Conservation (phyloP, 305 asterid species). For the Plantago lanceolata region DNA sequence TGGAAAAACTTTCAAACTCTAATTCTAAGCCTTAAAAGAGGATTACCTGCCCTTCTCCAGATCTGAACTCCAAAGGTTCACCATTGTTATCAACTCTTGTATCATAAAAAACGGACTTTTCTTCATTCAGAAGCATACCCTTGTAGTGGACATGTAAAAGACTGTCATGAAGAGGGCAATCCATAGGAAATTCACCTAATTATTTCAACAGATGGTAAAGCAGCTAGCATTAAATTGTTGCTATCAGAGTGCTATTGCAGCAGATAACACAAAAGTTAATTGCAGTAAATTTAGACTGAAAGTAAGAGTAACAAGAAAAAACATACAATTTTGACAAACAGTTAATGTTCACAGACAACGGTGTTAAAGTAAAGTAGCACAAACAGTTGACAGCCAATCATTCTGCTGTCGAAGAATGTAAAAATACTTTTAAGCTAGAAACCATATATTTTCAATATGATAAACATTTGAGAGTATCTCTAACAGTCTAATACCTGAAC, state of each 20-base stretch:
- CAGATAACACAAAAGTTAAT: neutral
- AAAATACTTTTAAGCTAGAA: too few relatives aligned
- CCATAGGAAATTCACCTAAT: slow-evolving; percentile 98
- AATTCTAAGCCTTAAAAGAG: slow-evolving; percentile 25
- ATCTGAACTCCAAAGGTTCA: slow-evolving; percentile 88
- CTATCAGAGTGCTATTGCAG: slow-evolving; percentile 15
- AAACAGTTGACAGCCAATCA: too few relatives aligned
- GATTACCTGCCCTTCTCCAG: slow-evolving; percentile 98
- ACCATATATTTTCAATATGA: too few relatives aligned
- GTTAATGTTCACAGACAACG: neutral
- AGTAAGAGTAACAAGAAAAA: neutral
- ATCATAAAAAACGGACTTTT: slow-evolving; percentile 73
- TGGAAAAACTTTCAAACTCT: slow-evolving; percentile 8
- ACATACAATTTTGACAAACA: neutral
- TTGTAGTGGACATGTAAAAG: slow-evolving; percentile 78
- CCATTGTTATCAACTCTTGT: slow-evolving; percentile 65
- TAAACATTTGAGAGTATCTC: too few relatives aligned
- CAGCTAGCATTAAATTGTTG: slow-evolving; percentile 16
- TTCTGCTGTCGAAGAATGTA: neutral
- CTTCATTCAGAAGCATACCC: slow-evolving; percentile 84
- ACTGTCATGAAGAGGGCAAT: slow-evolving; percentile 97
- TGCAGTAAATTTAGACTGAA: neutral
- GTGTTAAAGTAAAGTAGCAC: too few relatives aligned
- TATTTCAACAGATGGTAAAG: slow-evolving; percentile 31
- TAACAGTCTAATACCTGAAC: too few relatives aligned